Base-by-base conservation (phyloP, 208 protist genomes). In the Angomonas ambiguus region DNA sequence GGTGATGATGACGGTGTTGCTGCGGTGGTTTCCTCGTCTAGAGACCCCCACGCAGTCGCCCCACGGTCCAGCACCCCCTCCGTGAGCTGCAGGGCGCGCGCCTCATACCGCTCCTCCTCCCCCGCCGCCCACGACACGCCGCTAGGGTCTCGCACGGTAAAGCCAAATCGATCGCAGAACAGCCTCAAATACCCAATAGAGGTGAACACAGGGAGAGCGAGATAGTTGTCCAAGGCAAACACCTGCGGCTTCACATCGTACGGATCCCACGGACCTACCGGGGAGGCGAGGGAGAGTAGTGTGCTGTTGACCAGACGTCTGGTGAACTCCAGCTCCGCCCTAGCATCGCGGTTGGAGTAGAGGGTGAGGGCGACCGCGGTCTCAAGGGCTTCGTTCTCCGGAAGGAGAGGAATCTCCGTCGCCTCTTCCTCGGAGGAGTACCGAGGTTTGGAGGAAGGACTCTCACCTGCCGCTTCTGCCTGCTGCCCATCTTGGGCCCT, bases 191-290 rank as follows among this genome's bases (percentile, higher is more conserved):
- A 92, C 38, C 77, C 72, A 24, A 92, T 24, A 5, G 84, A 93
- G 8, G 85, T 93, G 65, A 95, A 95, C 28, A 95, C 90, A n/a
- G 90, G 90, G 18, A 95, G 75, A 22, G 83, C 86, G 42, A 95
- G 71, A 77, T 91, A 93, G 22, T 72, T 86, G 59, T 92, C 82
- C 6, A 95, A 62, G 5, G 90, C 90, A 56, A 95, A 95, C 13
- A 92, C 81, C 70, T 95, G 90, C 64, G 90, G 87, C 72, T 93
- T 91, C 20, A 89, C 83, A 51, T 93, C 90, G 69, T 92, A 93
- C 32, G 90, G 90, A 51, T 95, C 90, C 85, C 86, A 95, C 16
- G 64, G 57, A 2, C 67, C 77, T 1, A 93, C 86, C 13, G 90
- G 90, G 11, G 87, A 87, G 16, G 90, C 90, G 32, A 95, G 65